Base-by-base conservation (phyloP, 441 rosid genomes). In the Populus hybrid region DNA sequence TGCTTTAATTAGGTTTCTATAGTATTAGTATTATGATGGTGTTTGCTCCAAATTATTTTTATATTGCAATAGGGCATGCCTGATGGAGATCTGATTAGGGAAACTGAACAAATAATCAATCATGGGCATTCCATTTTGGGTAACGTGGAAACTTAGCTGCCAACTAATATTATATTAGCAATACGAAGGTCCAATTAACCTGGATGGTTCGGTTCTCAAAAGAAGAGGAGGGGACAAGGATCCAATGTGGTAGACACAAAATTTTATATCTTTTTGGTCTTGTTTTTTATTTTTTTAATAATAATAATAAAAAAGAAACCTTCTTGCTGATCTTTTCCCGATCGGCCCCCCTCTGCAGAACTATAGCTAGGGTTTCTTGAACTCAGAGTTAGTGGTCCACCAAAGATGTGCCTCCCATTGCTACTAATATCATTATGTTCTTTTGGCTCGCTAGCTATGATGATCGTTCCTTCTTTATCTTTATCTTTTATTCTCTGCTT, bases 371-470 rank as follows among this genome's bases (percentile, higher is more conserved):
- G 35, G 63, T 76, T 70, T 76, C 77, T 77, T 73, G 74, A 77
- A 68, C 69, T 75, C 68, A 35, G 12, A 16, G 72, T 64, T 67
- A 57, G 64, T 78, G 75, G 78, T 71, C 76, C 75, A 75, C 67
- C 66, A 66, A 81, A 78, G 32, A 16, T 10, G 75, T 32, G 72
- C 75, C 76, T 24, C 73, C 81, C 76, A 68, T 30, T 68, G 64
- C 36, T 76, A 19, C 59, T 19, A 40, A 80, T 82, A 63, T 34
- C 36, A 82, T 82, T 73, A 57, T 75, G 73, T 69, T 72, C 70
- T 76, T 42, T 66, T 67, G 72, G 70, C 66, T 79, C 72, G 76
- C 28, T 72, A 57, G 76, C 67, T 72, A 11, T 81, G 70, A 67
- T 74, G 40, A 69, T 57, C 24, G 14, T 63, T 23, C 14, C 66